Evolutionary conservation across 352 stramenopile species (phyloP), one percentile per base, ranked within the genome.

Genomic region (Phytopythium oedochilum): DNA sequence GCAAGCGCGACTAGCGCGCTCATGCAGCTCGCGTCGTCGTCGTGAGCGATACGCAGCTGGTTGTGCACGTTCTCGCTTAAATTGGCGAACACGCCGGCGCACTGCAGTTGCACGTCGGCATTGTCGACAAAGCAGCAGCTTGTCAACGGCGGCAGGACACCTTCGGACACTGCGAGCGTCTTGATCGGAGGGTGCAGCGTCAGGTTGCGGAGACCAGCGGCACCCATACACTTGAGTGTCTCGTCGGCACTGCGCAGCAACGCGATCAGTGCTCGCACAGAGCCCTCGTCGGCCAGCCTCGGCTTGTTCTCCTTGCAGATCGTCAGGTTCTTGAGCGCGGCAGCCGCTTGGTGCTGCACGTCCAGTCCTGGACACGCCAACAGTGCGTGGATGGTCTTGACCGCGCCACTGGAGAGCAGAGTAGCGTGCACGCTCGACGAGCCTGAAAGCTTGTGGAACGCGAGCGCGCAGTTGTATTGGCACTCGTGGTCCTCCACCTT

Each of bases 41-140:
- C 84, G 15, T 79, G 71, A 26, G 96, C 88, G 43, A 98, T 75
- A 43, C 71, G 73, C 20, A 94, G 59, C 64, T 98, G 96, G 59
- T 97, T 97, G 38, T 89, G 61, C 10, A 77, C 85, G 56, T 97
- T 94, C 62, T 98, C 96, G 35, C 83, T 94, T 26, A 98, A 65
- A 34, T 95, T 97, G 26, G 92, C 88, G 17, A 98, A 72, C 5
- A 85, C 70, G 2, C 89, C 92, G 9, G 92, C 80, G 59, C 86
- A 93, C 60, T 98, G 93, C 20, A 90, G 80, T 17, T 93, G 77
- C 2, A 98, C 62, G 51, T 97, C 86, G 39, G 96, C 75, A 48
- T 92, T 61, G 2, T 71, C 55, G 14, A 87, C 55, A 11, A 60
- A 55, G 61, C 79, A 90, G 53, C 78, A 86, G 29, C 61, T 68